Conservation (phyloP, 2,329 filamentous ascomycete genomes). For the Herpotrichia juniperi region DNA sequence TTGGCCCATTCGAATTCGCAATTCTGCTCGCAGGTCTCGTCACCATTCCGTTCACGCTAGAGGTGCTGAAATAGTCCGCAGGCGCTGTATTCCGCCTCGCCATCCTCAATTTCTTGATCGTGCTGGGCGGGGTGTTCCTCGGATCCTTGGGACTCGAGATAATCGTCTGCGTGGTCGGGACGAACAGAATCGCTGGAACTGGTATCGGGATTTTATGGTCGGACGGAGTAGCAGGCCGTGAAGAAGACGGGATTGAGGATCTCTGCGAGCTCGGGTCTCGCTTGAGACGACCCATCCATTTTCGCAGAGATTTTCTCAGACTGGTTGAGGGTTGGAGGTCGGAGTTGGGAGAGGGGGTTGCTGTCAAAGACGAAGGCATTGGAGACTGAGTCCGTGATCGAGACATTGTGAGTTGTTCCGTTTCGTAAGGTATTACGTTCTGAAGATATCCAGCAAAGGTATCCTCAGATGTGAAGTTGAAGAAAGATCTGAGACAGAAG, state of each 20-base stretch:
- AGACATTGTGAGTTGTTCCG: too few species aligned
- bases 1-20: too few species aligned
- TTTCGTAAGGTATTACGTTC: too few species aligned
- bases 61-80: slow-evolving; percentile 10
- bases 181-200: slow-evolving; percentile 13
- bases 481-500: too few species aligned
- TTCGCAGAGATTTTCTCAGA: slow-evolving; percentile 1
- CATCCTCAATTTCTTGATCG: slow-evolving; percentile 4
- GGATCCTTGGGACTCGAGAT: slow-evolving; percentile 20
- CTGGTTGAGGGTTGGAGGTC: background rate
- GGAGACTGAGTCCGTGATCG: too few species aligned
- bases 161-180: slow-evolving; percentile 19
- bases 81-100: slow-evolving; percentile 21
- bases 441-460: too few species aligned
- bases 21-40: background rate
- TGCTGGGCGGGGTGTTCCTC: slow-evolving; percentile 12
- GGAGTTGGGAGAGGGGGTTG: too few species aligned
- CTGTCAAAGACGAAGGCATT: too few species aligned
- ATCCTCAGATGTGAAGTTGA: too few species aligned
- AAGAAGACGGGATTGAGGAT: background rate
- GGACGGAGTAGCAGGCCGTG: background rate
- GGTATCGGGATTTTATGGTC: background rate
- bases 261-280: background rate
- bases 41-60: background rate
- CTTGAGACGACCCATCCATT: background rate